A percentile compares a stretch with the other conserved stretches of the same genome.
Evolutionary conservation across 2,329 filamentous ascomycete species (phyloP).

Genomic region (Fusarium metavorans): DNA sequence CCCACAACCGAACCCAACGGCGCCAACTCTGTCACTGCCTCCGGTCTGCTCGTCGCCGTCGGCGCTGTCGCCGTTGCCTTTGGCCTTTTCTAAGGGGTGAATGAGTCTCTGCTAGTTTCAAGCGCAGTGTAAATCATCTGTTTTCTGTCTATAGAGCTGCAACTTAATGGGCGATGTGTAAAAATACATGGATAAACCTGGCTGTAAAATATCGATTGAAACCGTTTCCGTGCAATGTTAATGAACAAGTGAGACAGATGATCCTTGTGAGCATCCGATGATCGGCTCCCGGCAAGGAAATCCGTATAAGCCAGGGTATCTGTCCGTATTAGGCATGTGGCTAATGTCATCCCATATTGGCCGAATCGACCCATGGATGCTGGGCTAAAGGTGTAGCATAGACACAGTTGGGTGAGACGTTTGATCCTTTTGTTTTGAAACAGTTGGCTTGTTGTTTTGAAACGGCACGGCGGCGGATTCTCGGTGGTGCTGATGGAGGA

Average conservation of each 20-base stretch:
- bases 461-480: background rate
- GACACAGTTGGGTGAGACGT: conserved; percentile 9
- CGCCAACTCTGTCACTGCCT: background rate
- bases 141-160: background rate
- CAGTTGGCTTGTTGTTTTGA: background rate
- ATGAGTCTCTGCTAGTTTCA: background rate
- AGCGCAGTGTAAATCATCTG: background rate
- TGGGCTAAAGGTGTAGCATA: background rate
- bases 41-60: background rate
- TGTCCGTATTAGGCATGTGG: background rate
- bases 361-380: background rate
- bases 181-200: background rate
- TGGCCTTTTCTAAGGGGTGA: conserved; percentile 16
- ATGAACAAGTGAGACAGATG: background rate
- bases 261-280: background rate
- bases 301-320: background rate
- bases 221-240: background rate
- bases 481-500: conserved; percentile 1
- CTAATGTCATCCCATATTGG: background rate
- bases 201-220: background rate
- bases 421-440: background rate
- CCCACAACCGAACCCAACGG: conserved; percentile 10
- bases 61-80: conserved; percentile 16
- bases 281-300: background rate
- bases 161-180: background rate